Conservation (phyloP, 176 grass and related monocot genomes). For the Aegilops tauschii region DNA sequence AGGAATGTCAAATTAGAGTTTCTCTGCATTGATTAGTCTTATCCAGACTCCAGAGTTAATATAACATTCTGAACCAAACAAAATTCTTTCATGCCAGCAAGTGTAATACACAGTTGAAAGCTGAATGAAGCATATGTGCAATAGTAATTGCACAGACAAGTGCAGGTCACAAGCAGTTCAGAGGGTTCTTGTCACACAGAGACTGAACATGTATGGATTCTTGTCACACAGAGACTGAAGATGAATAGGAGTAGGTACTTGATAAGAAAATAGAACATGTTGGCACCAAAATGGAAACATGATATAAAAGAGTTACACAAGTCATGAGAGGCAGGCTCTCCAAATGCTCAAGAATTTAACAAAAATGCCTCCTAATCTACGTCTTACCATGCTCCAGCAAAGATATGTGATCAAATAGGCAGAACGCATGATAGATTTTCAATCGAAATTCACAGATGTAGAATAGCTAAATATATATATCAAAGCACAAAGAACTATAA, state of each 20-base stretch:
- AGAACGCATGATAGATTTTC: background rate
- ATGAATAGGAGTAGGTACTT: background rate
- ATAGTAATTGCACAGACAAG: background rate
- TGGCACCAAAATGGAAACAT: background rate
- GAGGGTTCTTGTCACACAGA: background rate
- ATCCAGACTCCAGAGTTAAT: background rate
- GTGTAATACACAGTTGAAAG: background rate
- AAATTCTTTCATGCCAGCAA: background rate
- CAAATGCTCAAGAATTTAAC: background rate
- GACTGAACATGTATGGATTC: background rate
- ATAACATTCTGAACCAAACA: background rate
- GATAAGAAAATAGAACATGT: background rate
- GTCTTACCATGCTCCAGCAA: background rate
- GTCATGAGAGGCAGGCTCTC: background rate
- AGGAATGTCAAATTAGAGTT: too few relatives aligned
- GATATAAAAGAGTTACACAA: background rate
- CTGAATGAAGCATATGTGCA: background rate
- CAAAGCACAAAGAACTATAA: background rate
- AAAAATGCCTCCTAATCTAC: background rate
- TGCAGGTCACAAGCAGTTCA: background rate
- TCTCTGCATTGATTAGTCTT: background rate
- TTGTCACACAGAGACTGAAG: background rate
- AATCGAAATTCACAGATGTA: background rate
- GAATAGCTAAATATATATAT: background rate
- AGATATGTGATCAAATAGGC: background rate